Base-by-base conservation (phyloP, 352 stramenopile genomes). In the Pythium phragmiticola region DNA sequence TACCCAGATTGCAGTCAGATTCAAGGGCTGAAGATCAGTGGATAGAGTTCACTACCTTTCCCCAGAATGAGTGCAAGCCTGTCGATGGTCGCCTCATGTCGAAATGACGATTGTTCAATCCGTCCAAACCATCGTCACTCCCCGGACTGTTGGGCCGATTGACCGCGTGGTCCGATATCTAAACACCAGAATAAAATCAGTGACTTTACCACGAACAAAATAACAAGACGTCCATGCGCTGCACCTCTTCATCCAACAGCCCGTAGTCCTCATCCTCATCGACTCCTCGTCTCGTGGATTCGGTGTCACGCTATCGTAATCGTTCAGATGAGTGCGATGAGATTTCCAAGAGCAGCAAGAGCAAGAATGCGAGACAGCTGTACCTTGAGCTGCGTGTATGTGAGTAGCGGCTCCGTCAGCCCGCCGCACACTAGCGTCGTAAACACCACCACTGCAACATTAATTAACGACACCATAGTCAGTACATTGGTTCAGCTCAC, bases 391-490 rank as follows among this genome's bases (percentile, higher is more conserved):
- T 84, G 60, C 0, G 79, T 90, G 52, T 89, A 86, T 19, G 84
- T 91, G 9, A 99, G 78, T 37, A 97, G 65, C 7, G 90, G 88
- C 65, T 96, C 91, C 0, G 90, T 97, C 52, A 97, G 66, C 5
- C 91, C 93, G 43, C 95, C 96, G 71, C 92, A 98, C 48, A 98
- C 94, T 47, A 99, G 80, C 2, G 96, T 99, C 3, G 96, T 99
- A 70, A 98, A 97, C 46, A 99, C 96, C 19, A 97, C 97, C 41
- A 99, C 82, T 86, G 36, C 21, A 55, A 66, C 19, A 43, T 17
- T 48, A 54, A 52, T 43, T 30, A 50, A 12, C 13, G 1, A 62
- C 28, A 62, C 23, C 17, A 47, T 19, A 49, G 7, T 26, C 4
- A 26, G 19, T 4, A 46, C n/a, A 37, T 42, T 46, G 12, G 43